Conservation (phyloP, 805 yeast genomes). For the Kodamaea neixiangensis region DNA sequence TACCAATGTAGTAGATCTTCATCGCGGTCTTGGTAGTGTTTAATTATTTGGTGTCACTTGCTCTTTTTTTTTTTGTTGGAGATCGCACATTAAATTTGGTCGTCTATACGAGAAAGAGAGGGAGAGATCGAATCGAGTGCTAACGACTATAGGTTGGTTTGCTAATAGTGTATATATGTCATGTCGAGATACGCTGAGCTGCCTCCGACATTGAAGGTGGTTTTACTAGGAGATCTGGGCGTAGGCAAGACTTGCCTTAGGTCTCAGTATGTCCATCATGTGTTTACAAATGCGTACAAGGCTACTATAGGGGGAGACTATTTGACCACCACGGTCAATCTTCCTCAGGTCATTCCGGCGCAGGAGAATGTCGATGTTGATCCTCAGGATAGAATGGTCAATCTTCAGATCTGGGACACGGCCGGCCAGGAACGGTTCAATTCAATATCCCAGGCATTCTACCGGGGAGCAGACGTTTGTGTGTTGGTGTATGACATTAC, state of each 20-base stretch:
- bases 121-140: background rate
- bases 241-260: constrained; percentile 62
- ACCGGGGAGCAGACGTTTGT: constrained; percentile 60
- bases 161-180: background rate
- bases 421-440: constrained; percentile 51
- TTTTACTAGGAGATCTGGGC: constrained; percentile 58
- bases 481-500: constrained; percentile 56
- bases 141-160: background rate
- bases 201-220: constrained; percentile 44
- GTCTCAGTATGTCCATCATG: constrained; percentile 55
- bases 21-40: constrained; percentile 35
- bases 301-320: constrained; percentile 64
- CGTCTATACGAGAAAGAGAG: constrained; percentile 2
- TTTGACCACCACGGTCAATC: constrained; percentile 42
- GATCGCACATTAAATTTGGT: background rate
- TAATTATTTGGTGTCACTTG: background rate
- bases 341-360: background rate
- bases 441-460: constrained; percentile 55
- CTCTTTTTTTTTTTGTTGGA: constrained; percentile 1
- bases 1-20: constrained; percentile 92
- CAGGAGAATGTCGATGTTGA: constrained; percentile 8
- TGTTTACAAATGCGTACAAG: constrained; percentile 55
- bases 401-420: constrained; percentile 58
- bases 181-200: constrained; percentile 1
- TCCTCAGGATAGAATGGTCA: constrained; percentile 21